Conservation (phyloP, 163 green algal genomes). For the Scenedesmus sp. region DNA sequence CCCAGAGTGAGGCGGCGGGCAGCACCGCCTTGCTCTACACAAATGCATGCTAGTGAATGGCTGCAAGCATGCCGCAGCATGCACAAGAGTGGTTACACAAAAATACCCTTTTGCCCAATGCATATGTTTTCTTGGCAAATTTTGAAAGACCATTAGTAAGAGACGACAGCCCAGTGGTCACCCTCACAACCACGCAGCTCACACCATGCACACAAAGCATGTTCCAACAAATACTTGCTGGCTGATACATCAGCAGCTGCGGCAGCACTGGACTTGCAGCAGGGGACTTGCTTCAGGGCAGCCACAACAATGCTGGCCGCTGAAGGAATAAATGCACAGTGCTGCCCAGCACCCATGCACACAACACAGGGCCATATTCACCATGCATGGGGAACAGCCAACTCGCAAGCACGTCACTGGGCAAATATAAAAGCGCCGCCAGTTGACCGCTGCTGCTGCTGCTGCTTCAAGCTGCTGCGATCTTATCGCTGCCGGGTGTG, state of each 20-base stretch:
- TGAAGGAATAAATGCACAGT: not conserved
- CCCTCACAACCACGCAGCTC: not conserved
- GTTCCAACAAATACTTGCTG: not conserved
- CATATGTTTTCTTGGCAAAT: not conserved
- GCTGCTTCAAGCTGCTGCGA: conserved; percentile 37
- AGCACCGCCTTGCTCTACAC: no score
- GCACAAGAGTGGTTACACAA: no score
- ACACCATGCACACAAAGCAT: not conserved
- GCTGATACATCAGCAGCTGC: not conserved
- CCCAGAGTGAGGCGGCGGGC: no score
- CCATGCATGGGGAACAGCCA: no score
- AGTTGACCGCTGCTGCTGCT: not conserved
- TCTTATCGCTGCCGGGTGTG: conserved; percentile 14
- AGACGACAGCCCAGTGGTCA: not conserved
- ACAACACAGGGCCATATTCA: not conserved
- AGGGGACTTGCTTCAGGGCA: no score
- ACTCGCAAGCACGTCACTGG: not conserved
- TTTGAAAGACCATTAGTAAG: not conserved
- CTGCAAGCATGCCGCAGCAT: no score
- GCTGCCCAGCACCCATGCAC: not conserved
- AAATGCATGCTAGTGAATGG: no score
- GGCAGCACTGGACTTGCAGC: not conserved
- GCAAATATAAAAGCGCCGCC: not conserved
- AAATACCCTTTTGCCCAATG: no score
- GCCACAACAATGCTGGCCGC: not conserved